These are phyloP conservation scores for Leptomonas pyrrhocoris DNA, from an alignment of 208 protist genomes.

Conservation along the genomic window DNA sequence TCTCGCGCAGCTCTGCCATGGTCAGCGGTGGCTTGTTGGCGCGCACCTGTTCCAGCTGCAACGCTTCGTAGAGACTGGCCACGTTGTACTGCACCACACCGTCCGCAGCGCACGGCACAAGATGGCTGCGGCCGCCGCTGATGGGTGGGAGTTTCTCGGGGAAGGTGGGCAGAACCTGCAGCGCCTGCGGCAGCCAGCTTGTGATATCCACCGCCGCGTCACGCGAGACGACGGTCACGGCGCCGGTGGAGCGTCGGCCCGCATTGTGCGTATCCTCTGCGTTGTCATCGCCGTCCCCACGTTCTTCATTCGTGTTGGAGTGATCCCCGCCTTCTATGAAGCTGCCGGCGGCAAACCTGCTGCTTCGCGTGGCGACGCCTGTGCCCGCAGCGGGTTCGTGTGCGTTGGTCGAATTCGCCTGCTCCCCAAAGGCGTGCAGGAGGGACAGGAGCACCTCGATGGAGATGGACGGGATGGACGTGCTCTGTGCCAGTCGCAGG, in stretches of 20 bases:
- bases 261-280: background rate
- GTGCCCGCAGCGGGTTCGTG: background rate
- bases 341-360: constrained; percentile 3
- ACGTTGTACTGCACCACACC: constrained; percentile 80
- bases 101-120: constrained; percentile 52
- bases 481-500: constrained; percentile 32
- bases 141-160: constrained; percentile 42
- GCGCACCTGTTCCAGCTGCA: constrained; percentile 50
- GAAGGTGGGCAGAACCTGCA: constrained; percentile 61
- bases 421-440: constrained; percentile 28
- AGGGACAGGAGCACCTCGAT: constrained; percentile 57
- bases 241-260: background rate
- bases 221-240: constrained; percentile 22
- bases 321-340: constrained; percentile 1
- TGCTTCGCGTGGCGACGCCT: background rate
- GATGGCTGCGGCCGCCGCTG: constrained; percentile 49
- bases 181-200: constrained; percentile 63
- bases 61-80: constrained; percentile 48
- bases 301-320: background rate
- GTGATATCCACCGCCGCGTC: constrained; percentile 45
- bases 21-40: constrained; percentile 44
- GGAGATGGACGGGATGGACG: constrained; percentile 42
- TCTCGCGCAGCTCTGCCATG: constrained; percentile 42
- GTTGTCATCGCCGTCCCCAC: background rate
- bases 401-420: background rate